These are phyloP conservation scores for Chrysanthemum makinoi DNA, from an alignment of 129 eudicot genomes.

Conservation along the genomic window DNA sequence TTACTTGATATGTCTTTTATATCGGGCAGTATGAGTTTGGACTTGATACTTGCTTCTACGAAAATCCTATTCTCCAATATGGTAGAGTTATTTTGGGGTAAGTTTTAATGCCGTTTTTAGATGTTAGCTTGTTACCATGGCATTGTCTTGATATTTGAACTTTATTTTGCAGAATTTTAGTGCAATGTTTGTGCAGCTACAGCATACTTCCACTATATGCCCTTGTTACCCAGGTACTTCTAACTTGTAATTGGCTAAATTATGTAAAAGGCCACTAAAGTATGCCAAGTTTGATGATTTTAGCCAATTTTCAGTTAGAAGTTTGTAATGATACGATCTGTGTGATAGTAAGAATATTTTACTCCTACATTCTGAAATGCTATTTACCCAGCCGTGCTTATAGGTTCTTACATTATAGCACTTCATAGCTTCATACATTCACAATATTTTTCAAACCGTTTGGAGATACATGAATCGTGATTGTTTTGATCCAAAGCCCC, in stretches of 20 bases:
- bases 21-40: slow-evolving; percentile 87
- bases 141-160: not conserved
- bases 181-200: slow-evolving; percentile 76
- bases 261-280: too few relatives aligned
- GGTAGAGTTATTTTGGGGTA: slow-evolving; percentile 75
- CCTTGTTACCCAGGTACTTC: slow-evolving; percentile 82
- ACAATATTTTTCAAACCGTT: too few relatives aligned
- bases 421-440: too few relatives aligned
- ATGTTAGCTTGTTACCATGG: not conserved
- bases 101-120: slow-evolving; percentile 10
- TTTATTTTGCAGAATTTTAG: slow-evolving; percentile 46
- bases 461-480: too few relatives aligned
- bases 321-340: too few relatives aligned
- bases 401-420: too few relatives aligned
- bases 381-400: too few relatives aligned
- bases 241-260: not conserved
- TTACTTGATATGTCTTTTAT: not conserved
- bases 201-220: slow-evolving; percentile 94
- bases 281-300: too few relatives aligned
- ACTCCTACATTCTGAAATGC: too few relatives aligned
- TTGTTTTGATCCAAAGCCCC: too few relatives aligned
- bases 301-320: too few relatives aligned
- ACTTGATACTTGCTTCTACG: slow-evolving; percentile 68
- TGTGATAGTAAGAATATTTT: too few relatives aligned
- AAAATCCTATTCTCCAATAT: slow-evolving; percentile 35